A percentile compares a stretch with the other conserved stretches of the same genome.
Evolutionary conservation across 176 grass and related monocot genomes (phyloP).

Genomic region (Zoysia japonica): DNA sequence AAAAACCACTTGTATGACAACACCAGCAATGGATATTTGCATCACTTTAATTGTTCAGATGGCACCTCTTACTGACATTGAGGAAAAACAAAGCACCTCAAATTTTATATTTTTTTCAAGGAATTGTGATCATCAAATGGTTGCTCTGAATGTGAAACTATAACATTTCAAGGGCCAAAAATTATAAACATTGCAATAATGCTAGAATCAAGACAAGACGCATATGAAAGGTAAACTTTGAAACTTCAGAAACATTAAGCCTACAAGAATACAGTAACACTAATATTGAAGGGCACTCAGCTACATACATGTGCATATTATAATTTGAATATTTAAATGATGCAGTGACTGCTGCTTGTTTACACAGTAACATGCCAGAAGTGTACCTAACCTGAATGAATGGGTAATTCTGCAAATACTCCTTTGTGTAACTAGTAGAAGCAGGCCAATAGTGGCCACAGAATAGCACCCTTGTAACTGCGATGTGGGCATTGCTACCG

Average conservation of each 20-base stretch:
- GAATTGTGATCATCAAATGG: neutral
- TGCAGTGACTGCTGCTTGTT: neutral
- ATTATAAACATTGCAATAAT: neutral
- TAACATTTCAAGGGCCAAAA: neutral
- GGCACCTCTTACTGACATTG: neutral
- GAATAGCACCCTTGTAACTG: slow-evolving; percentile 65
- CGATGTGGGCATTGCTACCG: slow-evolving; percentile 6
- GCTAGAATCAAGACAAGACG: neutral
- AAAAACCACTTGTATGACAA: slow-evolving; percentile 1
- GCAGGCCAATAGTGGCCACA: slow-evolving; percentile 69
- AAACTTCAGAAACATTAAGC: neutral
- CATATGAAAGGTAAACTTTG: neutral
- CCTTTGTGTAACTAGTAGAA: slow-evolving; percentile 67
- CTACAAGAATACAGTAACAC: neutral
- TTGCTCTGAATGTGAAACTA: neutral
- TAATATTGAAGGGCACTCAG: neutral
- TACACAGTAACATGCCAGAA: neutral
- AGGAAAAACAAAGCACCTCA: slow-evolving; percentile 16
- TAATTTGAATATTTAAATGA: neutral
- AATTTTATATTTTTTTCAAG: neutral
- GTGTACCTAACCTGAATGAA: slow-evolving; percentile 73
- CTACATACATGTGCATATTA: neutral
- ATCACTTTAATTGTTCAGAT: neutral
- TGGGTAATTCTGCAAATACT: slow-evolving; percentile 75
- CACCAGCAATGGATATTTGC: neutral